Evolutionary conservation across 805 yeast genomes (phyloP).

Genomic region (Cyberlindnera japonica): DNA sequence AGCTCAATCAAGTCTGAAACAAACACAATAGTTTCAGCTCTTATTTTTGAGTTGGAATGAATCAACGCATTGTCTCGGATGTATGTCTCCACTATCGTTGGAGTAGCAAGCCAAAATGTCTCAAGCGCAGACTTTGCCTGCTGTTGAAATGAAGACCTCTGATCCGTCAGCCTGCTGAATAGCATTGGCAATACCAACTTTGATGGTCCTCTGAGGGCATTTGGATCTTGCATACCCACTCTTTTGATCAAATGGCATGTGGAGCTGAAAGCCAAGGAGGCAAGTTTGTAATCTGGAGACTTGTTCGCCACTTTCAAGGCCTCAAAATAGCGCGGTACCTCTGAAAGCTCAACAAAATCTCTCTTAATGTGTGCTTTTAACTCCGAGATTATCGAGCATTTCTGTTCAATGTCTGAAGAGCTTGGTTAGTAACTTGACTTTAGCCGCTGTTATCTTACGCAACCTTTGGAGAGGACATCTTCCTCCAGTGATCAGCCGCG

Average conservation of each 20-base stretch:
- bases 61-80: constrained; percentile 43
- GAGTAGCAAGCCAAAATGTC: constrained; percentile 52
- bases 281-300: constrained; percentile 36
- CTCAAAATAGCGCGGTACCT: constrained; percentile 49
- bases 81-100: constrained; percentile 42
- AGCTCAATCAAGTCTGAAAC: constrained; percentile 39
- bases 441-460: constrained; percentile 1
- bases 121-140: constrained; percentile 50
- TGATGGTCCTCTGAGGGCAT: constrained; percentile 39
- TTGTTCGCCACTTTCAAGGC: constrained; percentile 44
- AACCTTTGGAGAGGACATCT: not conserved
- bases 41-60: constrained; percentile 35
- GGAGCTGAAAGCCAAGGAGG: constrained; percentile 43
- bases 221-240: constrained; percentile 52
- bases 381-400: constrained; percentile 23
- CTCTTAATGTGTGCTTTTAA: constrained; percentile 54
- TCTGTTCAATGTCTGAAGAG: constrained; percentile 19
- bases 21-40: constrained; percentile 43
- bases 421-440: not conserved
- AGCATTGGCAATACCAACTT: constrained; percentile 48
- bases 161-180: constrained; percentile 43
- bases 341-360: constrained; percentile 47
- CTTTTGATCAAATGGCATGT: constrained; percentile 55
- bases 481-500: not conserved
- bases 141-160: constrained; percentile 33